Percentiles rank a stretch among this genome's conserved stretches.
Conservation (phyloP, 2,329 filamentous ascomycete genomes). For the Teratosphaeria epicoccoides region DNA sequence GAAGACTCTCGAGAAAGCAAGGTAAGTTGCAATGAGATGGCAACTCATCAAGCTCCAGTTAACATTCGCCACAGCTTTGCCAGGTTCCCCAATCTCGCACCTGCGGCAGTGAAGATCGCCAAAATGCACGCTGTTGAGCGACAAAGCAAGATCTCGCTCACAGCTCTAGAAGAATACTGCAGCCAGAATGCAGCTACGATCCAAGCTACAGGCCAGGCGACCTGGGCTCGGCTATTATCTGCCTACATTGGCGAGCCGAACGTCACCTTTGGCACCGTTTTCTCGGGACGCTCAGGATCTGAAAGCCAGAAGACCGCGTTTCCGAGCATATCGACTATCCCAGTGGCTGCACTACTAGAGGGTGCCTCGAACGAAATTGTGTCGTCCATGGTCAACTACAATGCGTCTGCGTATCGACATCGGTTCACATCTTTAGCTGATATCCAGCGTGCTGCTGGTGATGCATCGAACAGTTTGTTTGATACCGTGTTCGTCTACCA, state of each 20-base stretch:
- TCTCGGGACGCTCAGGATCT: constrained; percentile 61
- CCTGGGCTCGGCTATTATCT: constrained; percentile 66
- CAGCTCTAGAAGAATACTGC: constrained; percentile 46
- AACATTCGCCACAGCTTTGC: constrained; percentile 35
- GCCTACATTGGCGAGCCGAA: constrained; percentile 64
- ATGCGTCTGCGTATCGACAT: constrained; percentile 53
- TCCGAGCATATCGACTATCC: constrained; percentile 74
- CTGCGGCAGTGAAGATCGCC: constrained; percentile 37
- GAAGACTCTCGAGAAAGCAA: constrained; percentile 5
- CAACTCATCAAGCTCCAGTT: not conserved
- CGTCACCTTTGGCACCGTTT: constrained; percentile 68
- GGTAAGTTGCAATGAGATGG: constrained; percentile 1
- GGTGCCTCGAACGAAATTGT: constrained; percentile 49
- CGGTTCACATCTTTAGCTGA: constrained; percentile 61
- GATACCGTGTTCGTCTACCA: constrained; percentile 83
- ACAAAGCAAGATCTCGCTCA: constrained; percentile 31
- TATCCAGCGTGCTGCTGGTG: constrained; percentile 62
- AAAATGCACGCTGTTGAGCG: constrained; percentile 29
- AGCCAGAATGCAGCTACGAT: constrained; percentile 54
- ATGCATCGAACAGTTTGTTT: constrained; percentile 57
- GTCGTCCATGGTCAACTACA: constrained; percentile 53
- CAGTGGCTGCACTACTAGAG: constrained; percentile 51
- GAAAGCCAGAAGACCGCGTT: constrained; percentile 53
- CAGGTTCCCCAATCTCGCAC: constrained; percentile 66
- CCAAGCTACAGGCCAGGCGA: constrained; percentile 63